phyloP scores from a whole-genome alignment of 106 monocot genomes.

The Iris macrosiphon region DNA sequence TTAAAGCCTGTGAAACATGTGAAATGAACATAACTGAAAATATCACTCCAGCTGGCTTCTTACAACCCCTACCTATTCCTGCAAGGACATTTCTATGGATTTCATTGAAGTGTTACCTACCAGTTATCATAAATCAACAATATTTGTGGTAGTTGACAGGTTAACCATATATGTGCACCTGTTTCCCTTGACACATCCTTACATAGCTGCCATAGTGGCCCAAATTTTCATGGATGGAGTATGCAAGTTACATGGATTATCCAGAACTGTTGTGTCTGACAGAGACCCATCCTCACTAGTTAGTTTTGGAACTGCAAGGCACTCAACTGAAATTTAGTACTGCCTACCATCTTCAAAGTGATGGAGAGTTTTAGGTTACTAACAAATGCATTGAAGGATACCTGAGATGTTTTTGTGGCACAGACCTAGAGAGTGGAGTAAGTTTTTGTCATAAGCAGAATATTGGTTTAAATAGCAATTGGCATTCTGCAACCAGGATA shows the following conservation, averaged over 20 bases:
- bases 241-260: background rate
- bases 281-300: background rate
- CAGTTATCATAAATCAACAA: background rate
- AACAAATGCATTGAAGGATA: background rate
- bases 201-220: background rate
- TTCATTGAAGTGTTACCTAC: background rate
- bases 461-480: background rate
- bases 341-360: background rate
- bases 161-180: constrained; percentile 6
- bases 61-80: too few species aligned
- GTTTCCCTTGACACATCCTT: background rate
- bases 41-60: too few species aligned
- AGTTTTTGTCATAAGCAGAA: background rate
- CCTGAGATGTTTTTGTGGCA: background rate
- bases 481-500: background rate
- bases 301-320: background rate
- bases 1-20: too few species aligned
- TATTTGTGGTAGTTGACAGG: background rate
- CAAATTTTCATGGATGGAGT: background rate
- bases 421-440: background rate
- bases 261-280: background rate
- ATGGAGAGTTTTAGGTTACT: background rate
- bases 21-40: too few species aligned
- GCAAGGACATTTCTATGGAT: background rate
- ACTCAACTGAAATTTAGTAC: background rate